A percentile compares a stretch with the other conserved stretches of the same genome.
Conservation (phyloP, 129 eudicot genomes). For the Saposhnikovia divaricata region DNA sequence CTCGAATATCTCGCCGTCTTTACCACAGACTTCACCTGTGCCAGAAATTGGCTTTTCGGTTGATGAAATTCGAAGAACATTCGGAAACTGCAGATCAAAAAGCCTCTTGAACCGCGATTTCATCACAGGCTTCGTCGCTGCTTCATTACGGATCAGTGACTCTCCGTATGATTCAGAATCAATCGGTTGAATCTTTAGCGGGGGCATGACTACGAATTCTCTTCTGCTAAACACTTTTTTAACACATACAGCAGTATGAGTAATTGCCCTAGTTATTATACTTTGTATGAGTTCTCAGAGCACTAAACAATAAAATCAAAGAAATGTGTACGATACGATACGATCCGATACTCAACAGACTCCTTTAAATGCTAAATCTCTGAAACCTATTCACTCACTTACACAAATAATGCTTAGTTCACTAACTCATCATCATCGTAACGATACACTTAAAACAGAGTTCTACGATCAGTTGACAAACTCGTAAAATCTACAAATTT, state of each 20-base stretch:
- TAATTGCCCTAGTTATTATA: neutral
- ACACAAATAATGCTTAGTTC: neutral
- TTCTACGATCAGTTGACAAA: neutral
- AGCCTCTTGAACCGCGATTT: constrained; percentile 71
- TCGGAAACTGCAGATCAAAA: constrained; percentile 70
- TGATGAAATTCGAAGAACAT: constrained; percentile 36
- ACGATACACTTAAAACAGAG: no score
- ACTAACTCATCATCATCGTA: constrained; percentile 8
- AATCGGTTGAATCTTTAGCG: constrained; percentile 81
- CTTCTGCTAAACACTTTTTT: neutral
- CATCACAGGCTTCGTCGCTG: constrained; percentile 39
- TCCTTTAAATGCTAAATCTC: constrained; percentile 6
- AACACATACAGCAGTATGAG: neutral
- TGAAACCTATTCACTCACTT: neutral
- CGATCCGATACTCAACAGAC: neutral
- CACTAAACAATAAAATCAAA: constrained; percentile 3
- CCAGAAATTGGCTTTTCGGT: constrained; percentile 29
- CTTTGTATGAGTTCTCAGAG: constrained; percentile 1
- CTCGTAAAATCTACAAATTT: neutral
- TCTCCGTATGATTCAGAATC: constrained; percentile 33
- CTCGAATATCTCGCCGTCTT: constrained; percentile 45
- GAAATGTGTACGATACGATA: neutral
- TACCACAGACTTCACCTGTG: constrained; percentile 8
- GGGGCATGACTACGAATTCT: constrained; percentile 44
- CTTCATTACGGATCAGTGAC: constrained; percentile 25